Base-by-base conservation (phyloP, 1,139 yeast species). In the Debaryomyces udenii region DNA sequence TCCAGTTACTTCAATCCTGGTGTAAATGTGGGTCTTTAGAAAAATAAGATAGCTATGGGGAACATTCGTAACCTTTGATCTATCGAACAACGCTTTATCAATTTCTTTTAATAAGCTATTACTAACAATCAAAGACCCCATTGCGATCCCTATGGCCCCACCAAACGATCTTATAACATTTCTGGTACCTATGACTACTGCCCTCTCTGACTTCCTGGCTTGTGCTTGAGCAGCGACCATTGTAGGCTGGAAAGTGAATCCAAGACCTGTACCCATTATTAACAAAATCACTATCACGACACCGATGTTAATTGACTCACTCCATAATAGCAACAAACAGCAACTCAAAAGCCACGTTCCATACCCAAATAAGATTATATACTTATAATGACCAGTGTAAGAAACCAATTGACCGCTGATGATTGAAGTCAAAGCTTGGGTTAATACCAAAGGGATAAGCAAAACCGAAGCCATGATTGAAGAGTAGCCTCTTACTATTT, bases 171-270 rank as follows among this genome's bases (percentile, higher is more conserved):
- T 57, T 37, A 76, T 48, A 9, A 78, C 74, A 49, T 78, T 78
- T 54, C 84, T 64, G 1, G 80, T 67, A 3, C 81, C 69, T 6
- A 78, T 78, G 9, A 78, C 78, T 9, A 78, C 80, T 0, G 84
- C 81, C 35, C 84, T 57, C 46, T 79, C 83, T 1, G 74, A 62
- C 39, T 68, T 69, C 28, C 54, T 62, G 9, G 80, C 68, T 40
- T 77, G 78, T 0, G 83, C 81, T 53, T 76, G 81, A 2, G 71
- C 72, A 0, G 83, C 83, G 4, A 78, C 72, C 66, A 79, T 65
- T 0, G 81, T 72, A 5, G 66, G 67, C 39, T 62, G 66, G 48
- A 62, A 62, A 3, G 61, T 55, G 32, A 47, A 55, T 1, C 65
- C 67, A n/a, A 59, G 56, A 0, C 83, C 83, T 3, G 62, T 43